Conservation (phyloP, 306 rosid genomes). For the Luffa acutangula region DNA sequence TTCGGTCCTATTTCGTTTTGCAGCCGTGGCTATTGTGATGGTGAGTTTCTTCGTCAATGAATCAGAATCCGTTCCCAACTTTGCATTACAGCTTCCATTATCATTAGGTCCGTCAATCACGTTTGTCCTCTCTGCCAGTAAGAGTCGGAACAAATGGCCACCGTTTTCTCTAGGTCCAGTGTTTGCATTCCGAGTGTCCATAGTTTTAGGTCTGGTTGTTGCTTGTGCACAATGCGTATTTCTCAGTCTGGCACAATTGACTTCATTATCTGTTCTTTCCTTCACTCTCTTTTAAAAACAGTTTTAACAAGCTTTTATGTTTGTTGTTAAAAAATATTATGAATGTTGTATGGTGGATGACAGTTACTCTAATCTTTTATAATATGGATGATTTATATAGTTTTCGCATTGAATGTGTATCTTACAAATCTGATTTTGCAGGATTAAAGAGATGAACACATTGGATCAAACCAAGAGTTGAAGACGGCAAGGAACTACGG, state of each 20-base stretch:
- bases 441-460: not conserved
- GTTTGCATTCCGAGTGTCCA: not conserved
- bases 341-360: not conserved
- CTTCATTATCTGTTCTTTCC: not conserved
- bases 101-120: not conserved
- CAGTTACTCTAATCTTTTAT: no score
- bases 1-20: constrained; percentile 27
- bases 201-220: not conserved
- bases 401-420: not conserved
- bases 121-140: not conserved
- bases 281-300: not conserved
- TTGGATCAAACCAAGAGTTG: not conserved
- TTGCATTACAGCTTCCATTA: constrained; percentile 5
- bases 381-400: not conserved
- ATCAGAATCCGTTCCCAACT: constrained; percentile 7
- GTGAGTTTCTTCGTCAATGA: constrained; percentile 22
- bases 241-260: not conserved
- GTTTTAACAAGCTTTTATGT: not conserved
- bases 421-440: not conserved
- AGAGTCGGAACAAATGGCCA: not conserved
- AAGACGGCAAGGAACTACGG: not conserved
- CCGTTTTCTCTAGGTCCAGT: not conserved
- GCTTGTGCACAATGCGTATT: not conserved
- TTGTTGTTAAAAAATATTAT: not conserved
- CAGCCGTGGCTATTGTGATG: constrained; percentile 18